Base-by-base conservation (phyloP, 177 flowering plant species). In the Vitis hybrid region DNA sequence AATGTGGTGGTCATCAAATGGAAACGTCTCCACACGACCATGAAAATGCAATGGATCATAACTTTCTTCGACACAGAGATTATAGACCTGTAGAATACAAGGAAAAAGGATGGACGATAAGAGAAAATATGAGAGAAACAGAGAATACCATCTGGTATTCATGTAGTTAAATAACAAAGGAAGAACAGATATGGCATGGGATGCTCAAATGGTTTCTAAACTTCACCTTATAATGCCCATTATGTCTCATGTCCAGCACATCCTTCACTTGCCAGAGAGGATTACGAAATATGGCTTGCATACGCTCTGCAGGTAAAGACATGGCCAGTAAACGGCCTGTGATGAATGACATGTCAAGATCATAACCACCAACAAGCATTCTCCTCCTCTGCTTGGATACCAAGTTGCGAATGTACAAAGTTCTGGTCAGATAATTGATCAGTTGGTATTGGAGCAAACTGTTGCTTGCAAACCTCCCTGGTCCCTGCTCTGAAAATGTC, bases 311-410 rank as follows among this genome's bases (percentile, higher is more conserved):
- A 70, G 97, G 94, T 68, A 92, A 92, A 35, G 96, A 92, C 94
- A 92, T 92, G 11, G 96, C 94, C 62, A 92, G 68, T 14, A 92
- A 4, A 51, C 82, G 83, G 60, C 83, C 88, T 21, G 97, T 84
- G 74, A 92, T 91, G 62, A 89, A 92, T 7, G 94, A 81, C 96
- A 92, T 92, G 77, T 91, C 97, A 72, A 89, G 96, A 76, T 92
- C 92, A 71, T 86, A 92, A 8, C 97, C 96, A 19, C 84, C 93
- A 77, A 92, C 83, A 32, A 91, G 85, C 91, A 92, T 78, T 48
- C 96, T 74, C 77, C 97, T 81, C 65, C 96, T 63, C 68, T 84
- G 69, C 85, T 84, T 91, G n/a, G 97, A 92, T 32, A 89, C 94
- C 76, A 89, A 78, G 73, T 80, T 82, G 17, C 91, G 90, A 54